Evolutionary conservation across 1,284 basidiomycete genomes (phyloP), one percentile per base, ranked within the genome.

Genomic region (Ceratobasidium sp.): DNA sequence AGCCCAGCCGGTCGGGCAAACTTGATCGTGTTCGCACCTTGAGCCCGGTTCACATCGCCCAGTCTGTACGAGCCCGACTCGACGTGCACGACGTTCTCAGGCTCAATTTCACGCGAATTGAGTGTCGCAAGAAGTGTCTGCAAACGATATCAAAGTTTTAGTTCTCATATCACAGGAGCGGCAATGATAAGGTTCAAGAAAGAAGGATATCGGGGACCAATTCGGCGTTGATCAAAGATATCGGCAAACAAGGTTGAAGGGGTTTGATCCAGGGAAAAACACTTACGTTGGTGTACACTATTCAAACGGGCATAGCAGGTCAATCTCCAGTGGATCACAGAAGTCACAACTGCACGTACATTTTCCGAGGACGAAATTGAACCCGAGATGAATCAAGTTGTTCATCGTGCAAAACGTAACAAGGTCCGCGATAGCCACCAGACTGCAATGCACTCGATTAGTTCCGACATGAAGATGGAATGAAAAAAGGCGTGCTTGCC

Each of bases 291-390:
- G 67, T 71, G 34, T 71, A 71, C 9, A 71, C 67, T 71, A 52
- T 3, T 39, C 16, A 55, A 12, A 16, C 30, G 53, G 26, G 30
- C 12, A 69, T n/a, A 52, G 55, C 55, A 32, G 3, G 65, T 70
- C n/a, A 43, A n/a, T 41, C 39, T 43, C 16, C 9, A 1, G 1
- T 58, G 16, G 10, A 16, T 43, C 9, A 6, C 21, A 3, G n/a
- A 45, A 16, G 3, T 4, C 0, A 26, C 12, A 18, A 26, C 16
- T 50, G 9, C 12, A 75, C 77, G 57, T 65, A 79, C 80, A 77
- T 76, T 80, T 80, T 30, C 80, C 80, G 72, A 80, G 77, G 59
- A 79, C 76, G 76, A 78, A 80, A 75, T 79, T 80, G 73, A 80
- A 79, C 53, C 77, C 76, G 32, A 80, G 64, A 78, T 79, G 80